Base-by-base conservation (phyloP, 2,329 filamentous ascomycete species). In the Calonectria pauciramosa region DNA sequence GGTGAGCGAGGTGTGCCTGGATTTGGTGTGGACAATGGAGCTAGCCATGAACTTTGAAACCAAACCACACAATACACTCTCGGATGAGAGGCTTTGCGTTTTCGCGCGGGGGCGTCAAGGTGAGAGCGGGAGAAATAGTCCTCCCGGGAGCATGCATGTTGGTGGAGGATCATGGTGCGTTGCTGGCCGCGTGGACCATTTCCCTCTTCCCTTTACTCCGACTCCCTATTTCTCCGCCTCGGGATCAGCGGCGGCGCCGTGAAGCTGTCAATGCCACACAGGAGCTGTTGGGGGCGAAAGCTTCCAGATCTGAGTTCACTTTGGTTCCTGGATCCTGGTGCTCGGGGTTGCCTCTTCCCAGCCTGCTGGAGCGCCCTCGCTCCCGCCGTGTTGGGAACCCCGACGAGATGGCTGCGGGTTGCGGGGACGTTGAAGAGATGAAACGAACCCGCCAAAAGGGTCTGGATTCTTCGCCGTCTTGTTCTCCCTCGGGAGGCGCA, bases 401-500 rank as follows among this genome's bases (percentile, higher is more conserved):
- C 70, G 68, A 47, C 11, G 13, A 60, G 10, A 70, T 41, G 68
- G 68, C 47, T 71, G 28, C 63, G 41, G 32, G 26, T 59, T 41
- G 63, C 38, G 41, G 32, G 51, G 65, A 74, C 72, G 77, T 75
- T 80, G 69, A 51, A 60, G 47, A 70, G 23, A 69, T 54, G 41
- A 75, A 80, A 73, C 68, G 60, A 59, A 65, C 41, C 23, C 52
- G 49, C 18, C 47, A 54, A 71, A 74, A 60, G 30, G 63, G 77
- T 67, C 76, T 76, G 67, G 76, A 75, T 71, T 51, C 64, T 52
- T 68, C 41, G 69, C 71, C 68, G 65, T 74, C 65, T 36, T 49
- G 66, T 56, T 66, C 52, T 74, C 65, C 56, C 76, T 72, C 75
- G 47, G 59, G 51, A 56, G 66, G 59, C 49, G 59, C 59, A 47